Evolutionary conservation across 2,329 filamentous ascomycete species (phyloP), one percentile per base, ranked within the genome.

Genomic region (Talaromyces funiculosus): DNA sequence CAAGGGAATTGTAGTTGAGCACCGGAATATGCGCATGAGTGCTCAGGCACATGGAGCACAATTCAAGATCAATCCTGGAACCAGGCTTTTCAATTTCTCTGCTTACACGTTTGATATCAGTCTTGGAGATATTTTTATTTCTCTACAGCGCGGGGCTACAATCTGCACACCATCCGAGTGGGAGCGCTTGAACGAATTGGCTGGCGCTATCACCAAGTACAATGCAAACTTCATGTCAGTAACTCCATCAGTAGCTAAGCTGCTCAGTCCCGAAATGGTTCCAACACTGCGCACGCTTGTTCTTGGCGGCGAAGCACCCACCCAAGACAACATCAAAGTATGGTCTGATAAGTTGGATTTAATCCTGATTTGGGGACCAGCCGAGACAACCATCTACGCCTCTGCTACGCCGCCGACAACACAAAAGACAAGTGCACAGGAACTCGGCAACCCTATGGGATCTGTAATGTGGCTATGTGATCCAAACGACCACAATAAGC

Each of bases 1-100:
- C 6, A 57, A 57, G 26, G 54, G 54, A 14, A 38, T 57, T 45
- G 40, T 43, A 8, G 20, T 57, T n/a, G 37, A 42, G 18, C 54
- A 57, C 18, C 24, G 18, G 16, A 22, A 20, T 51, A 20, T 51
- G 22, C 22, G 45, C 18, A 51, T 24, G 18, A 22, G 18, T 22
- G 18, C 18, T 51, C 83, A 87, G 62, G 82, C 82, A 7, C 86
- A 89, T 65, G 74, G 75, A 0, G 80, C 84, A 0, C 77, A 78
- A 0, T 71, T 86, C 2, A 74, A 77, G 18, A 71, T 82, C 85
- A 53, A 76, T 75, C 47, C 73, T 68, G 3, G 71, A 71, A 85
- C 68, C 12, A 65, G 74, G 3, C 68, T 73, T 51, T 64, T 78
- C 2, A 73, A 78, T 53, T 78, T 76, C 47, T 70, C 73, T 1